Evolutionary conservation across 805 yeast species (phyloP).

Genomic region (Saccharomyces jurei): DNA sequence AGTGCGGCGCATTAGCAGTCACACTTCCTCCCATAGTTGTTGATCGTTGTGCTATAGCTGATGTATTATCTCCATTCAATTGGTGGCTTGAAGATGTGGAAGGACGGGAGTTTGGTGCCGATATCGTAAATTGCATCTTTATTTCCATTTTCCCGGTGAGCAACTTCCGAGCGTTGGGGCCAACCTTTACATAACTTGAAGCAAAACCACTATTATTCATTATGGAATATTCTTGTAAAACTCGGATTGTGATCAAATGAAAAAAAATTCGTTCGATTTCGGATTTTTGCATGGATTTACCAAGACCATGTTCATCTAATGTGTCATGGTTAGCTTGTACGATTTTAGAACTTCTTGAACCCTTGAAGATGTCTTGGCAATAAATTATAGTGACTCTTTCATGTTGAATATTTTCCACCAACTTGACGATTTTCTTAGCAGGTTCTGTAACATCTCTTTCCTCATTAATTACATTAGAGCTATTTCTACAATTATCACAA

Average conservation of each 20-base stretch:
- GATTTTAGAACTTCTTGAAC: slow-evolving; percentile 59
- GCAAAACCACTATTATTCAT: slow-evolving; percentile 78
- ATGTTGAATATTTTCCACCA: slow-evolving; percentile 49
- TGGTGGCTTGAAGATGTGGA: slow-evolving; percentile 2
- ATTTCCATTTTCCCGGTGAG: slow-evolving; percentile 39
- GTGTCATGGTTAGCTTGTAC: slow-evolving; percentile 53
- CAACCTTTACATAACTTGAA: slow-evolving; percentile 60
- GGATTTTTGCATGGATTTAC: slow-evolving; percentile 51
- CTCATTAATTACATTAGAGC: slow-evolving; percentile 36
- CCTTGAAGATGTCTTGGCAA: slow-evolving; percentile 77
- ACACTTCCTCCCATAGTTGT: neutral
- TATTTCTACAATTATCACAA: slow-evolving; percentile 77
- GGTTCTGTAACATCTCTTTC: slow-evolving; percentile 61
- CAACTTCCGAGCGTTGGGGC: slow-evolving; percentile 44
- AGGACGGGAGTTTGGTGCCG: slow-evolving; percentile 15
- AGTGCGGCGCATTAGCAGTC: slow-evolving; percentile 1
- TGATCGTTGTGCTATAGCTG: neutral
- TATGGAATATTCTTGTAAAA: slow-evolving; percentile 62
- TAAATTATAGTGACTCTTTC: slow-evolving; percentile 68
- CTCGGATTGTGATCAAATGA: slow-evolving; percentile 57
- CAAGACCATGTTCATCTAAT: slow-evolving; percentile 59
- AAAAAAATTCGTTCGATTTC: slow-evolving; percentile 79
- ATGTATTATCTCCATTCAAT: neutral
- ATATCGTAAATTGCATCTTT: slow-evolving; percentile 41
- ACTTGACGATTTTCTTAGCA: slow-evolving; percentile 49